phyloP scores from a whole-genome alignment of 306 rosid genomes.

The Lablab purpureus region DNA sequence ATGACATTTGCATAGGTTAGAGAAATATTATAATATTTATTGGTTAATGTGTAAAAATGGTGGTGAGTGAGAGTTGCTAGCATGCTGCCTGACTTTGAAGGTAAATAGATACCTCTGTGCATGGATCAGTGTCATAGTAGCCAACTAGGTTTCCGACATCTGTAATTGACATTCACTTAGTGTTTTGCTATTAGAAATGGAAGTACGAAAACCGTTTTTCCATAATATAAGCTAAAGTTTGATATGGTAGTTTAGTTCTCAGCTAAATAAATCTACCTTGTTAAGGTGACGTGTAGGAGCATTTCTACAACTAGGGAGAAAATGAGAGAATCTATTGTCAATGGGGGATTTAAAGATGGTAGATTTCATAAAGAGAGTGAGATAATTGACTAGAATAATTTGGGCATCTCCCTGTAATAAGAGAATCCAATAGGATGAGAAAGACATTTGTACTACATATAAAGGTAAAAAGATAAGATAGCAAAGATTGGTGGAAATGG shows the following conservation, averaged over 20 bases:
- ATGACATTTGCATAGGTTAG: neutral
- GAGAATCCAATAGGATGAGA: neutral
- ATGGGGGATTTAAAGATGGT: neutral
- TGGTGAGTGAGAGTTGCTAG: neutral
- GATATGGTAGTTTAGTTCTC: neutral
- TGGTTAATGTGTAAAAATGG: neutral
- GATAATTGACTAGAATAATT: conserved; percentile 20
- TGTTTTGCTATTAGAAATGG: conserved; percentile 28
- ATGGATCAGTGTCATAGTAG: neutral
- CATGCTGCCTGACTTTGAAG: neutral
- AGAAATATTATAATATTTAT: neutral
- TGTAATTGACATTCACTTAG: neutral
- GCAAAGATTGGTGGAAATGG: neutral
- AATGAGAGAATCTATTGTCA: neutral
- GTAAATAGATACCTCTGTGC: neutral
- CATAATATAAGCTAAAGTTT: conserved; percentile 25
- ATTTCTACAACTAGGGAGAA: neutral
- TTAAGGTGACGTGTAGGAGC: neutral
- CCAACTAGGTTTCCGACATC: neutral
- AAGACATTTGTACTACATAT: neutral
- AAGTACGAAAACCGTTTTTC: neutral
- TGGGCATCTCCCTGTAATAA: neutral
- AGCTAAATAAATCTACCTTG: neutral
- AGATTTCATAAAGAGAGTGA: conserved; percentile 4
- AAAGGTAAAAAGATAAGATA: neutral